Evolutionary conservation across 208 protist species (phyloP), one percentile per base, ranked within the genome.

Genomic region (Vickermania ingenoplastis): DNA sequence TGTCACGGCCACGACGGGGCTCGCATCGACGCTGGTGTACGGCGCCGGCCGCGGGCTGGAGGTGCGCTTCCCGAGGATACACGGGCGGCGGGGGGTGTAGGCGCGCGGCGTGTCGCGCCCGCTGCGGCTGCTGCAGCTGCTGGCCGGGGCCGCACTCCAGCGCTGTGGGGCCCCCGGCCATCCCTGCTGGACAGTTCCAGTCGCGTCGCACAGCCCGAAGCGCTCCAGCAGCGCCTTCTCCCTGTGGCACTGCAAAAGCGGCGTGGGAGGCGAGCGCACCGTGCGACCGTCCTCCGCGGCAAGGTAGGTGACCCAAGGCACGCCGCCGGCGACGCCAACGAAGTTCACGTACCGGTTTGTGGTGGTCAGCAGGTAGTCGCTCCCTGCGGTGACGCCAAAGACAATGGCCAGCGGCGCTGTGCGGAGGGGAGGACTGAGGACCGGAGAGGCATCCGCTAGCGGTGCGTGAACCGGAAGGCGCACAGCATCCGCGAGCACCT

Each of bases 241-340:
- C 11, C 53, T 26, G 21, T 59, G 56, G 57, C 73, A 79, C 29
- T 53, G 59, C 14, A 62, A 52, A 17, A 75, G 73, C 13, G 73
- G 73, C 28, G 57, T 63, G 1, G 48, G 48, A 13, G 36, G 11
- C 11, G 36, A 45, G 36, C 36, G 36, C 7, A 17, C 53, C 3
- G 53, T 3, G 5, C 7, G 3, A 17, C 11, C 24, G 23, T 57
- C 53, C 11, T n/a, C 53, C 13, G 24, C 2, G 53, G 53, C 29
- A 7, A 54, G 17, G 50, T 25, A 54, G 14, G 7, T 7, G 25
- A 79, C 55, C 81, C 81, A 88, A 7, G 75, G 75, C 13, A 88
- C 41, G 23, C 77, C 81, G 55, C 68, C 71, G 1, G 77, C 77
- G 3, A 72, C 63, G 22, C 81, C 81, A 4, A 83, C 31, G 59